Conservation (phyloP, 2,329 filamentous ascomycete species). For the Madurella fahalii region DNA sequence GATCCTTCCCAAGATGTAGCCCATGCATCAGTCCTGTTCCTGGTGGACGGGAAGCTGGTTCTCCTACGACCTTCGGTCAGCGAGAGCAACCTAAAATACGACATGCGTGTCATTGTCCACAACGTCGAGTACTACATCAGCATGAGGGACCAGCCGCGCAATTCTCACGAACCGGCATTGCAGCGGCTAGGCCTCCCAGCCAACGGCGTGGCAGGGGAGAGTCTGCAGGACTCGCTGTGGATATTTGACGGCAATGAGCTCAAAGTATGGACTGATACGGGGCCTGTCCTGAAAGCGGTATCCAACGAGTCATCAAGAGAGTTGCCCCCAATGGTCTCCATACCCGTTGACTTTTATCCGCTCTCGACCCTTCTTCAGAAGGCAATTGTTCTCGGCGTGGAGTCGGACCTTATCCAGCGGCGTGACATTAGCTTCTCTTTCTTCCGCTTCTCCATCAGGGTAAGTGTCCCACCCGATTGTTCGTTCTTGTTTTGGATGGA, state of each 20-base stretch:
- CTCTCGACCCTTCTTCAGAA: constrained; percentile 84
- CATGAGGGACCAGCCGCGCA: constrained; percentile 74
- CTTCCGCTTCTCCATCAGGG: constrained; percentile 81
- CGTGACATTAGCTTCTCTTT: constrained; percentile 88
- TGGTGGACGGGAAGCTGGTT: constrained; percentile 97
- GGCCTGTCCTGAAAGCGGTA: constrained; percentile 72
- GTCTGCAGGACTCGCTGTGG: constrained; percentile 85
- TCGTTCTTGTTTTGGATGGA: background rate
- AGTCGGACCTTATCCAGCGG: constrained; percentile 88
- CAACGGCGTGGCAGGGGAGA: constrained; percentile 34
- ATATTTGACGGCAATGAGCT: constrained; percentile 85
- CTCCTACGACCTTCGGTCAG: constrained; percentile 82
- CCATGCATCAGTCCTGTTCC: constrained; percentile 85
- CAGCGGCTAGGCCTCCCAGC: constrained; percentile 19
- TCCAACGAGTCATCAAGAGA: constrained; percentile 64
- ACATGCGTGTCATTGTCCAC: constrained; percentile 94
- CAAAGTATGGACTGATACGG: constrained; percentile 83
- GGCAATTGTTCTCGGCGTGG: constrained; percentile 83
- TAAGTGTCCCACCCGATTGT: constrained; percentile 41
- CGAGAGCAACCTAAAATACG: constrained; percentile 86
- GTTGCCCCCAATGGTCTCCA: constrained; percentile 67
- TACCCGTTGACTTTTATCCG: constrained; percentile 93
- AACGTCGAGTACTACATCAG: constrained; percentile 94
- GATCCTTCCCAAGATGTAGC: constrained; percentile 95
- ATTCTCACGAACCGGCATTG: constrained; percentile 30